A percentile compares a stretch with the other conserved stretches of the same genome.
Conservation (phyloP, 2,329 filamentous ascomycete species). For the Hymenoscyphus occultus region DNA sequence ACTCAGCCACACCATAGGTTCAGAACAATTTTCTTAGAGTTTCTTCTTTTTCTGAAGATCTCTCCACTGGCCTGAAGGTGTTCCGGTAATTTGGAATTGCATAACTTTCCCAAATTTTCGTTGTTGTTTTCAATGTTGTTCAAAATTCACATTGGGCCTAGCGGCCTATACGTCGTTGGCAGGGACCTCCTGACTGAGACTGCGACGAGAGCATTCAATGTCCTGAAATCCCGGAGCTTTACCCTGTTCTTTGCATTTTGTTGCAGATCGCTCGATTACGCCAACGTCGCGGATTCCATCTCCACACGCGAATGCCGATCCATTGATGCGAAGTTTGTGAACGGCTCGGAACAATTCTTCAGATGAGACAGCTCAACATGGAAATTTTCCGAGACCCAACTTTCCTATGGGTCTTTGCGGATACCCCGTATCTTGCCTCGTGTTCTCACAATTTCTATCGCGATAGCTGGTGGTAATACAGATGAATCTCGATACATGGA, state of each 20-base stretch:
- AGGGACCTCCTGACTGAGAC: background rate
- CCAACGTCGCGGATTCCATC: background rate
- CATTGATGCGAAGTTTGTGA: background rate
- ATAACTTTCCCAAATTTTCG: background rate
- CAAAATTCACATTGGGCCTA: background rate
- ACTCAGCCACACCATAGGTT: too few relatives aligned
- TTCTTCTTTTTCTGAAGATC: background rate
- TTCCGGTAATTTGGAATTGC: background rate
- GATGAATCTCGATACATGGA: too few relatives aligned
- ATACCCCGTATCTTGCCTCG: too few relatives aligned
- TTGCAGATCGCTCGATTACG: conserved; percentile 2
- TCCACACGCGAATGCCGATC: background rate
- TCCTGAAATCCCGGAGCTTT: background rate
- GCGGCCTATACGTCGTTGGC: background rate
- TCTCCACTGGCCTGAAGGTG: background rate
- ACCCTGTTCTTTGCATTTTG: background rate
- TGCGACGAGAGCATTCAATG: background rate
- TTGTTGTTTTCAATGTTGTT: background rate
- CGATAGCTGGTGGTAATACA: too few relatives aligned
- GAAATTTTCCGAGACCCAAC: background rate
- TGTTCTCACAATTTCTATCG: too few relatives aligned
- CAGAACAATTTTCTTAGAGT: too few relatives aligned
- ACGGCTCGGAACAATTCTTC: background rate
- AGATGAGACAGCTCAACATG: background rate
- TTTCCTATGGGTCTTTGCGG: too few relatives aligned